Evolutionary conservation across 2,329 filamentous ascomycete genomes (phyloP), one percentile per base, ranked within the genome.

Genomic region (Hypoxylon sp.): DNA sequence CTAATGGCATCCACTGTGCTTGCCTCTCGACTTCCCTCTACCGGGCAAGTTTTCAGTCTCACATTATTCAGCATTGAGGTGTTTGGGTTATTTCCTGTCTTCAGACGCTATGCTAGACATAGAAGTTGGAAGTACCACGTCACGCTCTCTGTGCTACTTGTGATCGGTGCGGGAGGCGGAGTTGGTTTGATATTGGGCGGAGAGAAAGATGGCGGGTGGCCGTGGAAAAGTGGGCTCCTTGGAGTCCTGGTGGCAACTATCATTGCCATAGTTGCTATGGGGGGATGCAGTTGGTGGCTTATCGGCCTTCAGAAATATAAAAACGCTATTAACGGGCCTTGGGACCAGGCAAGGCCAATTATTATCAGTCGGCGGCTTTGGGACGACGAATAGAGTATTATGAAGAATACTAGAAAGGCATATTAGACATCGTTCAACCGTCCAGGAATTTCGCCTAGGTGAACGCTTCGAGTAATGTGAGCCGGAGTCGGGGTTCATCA

Each of bases 241-340:
- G 96, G 96, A 11, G 90, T 93, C 71, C 79, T 95, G 0, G 83
- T 97, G 5, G 93, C 93, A 4, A 88, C 90, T n/a, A 76, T 95
- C 9, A 84, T 94, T 22, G 91, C 92, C 0, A 89, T 90, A 3
- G 79, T 97, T 59, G 90, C 90, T 1, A 97, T 98, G 89, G 96
- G 95, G 1, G 91, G 94, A 11, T 98, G 94, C 79, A 97, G 94
- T 78, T 98, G 94, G 95, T 98, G 96, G 94, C 82, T 99, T 70
- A 98, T 99, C 76, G 93, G 94, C 8, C 81, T 99, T 80, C 96
- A 99, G 81, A 95, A 97, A 82, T 99, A 98, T 82, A 99, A 99
- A 85, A 98, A 98, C 79, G 96, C 98, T 81, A 98, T 99, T 73
- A 93, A 94, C 77, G 96, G 96, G 47, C 96, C 96, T 1, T 99